Base-by-base conservation (phyloP, 176 grass and related monocot species). In the Eragrostis nindensis region DNA sequence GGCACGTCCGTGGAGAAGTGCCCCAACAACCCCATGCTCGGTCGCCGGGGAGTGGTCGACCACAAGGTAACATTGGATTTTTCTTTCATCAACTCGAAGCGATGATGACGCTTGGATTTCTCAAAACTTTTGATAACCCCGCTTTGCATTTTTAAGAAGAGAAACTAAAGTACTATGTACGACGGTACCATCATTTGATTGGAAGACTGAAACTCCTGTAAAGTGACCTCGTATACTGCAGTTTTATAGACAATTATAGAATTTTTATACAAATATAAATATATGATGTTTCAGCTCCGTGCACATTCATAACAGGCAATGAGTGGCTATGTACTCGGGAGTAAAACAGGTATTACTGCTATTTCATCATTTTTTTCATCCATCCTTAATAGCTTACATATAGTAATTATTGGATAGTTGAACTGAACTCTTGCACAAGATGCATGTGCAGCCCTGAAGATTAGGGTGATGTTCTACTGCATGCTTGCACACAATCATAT, bases 1-100 rank as follows among this genome's bases (percentile, higher is more conserved):
- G 94, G 94, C n/a, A 53, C 85, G 50, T 72, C 91, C 19, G 89
- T 84, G 59, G 94, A 97, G 44, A 94, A 86, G 68, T 83, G 82
- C 82, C 94, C 89, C 13, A 32, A 84, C 62, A 97, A 89, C 26
- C 74, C 26, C n/a, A 97, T 97, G 94, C 89, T 97, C 2, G 91
- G 94, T 13, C 85, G 26, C 29, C 91, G 91, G 27, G 43, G 54
- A 29, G 49, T 90, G 21, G 81, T 90, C 8, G 91, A 94, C 57
- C 75, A 90, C 75, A 90, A 90, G 85, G 91, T 89, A 38, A 62
- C 32, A 36, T 36, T 36, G 32, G 32, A 36, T 36, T 36, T 36
- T 36, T 36, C 32, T 36, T 47, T 4, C 15, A 19, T 84, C 29
- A 25, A 21, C 17, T 59, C 25, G 24, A 18, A 40, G 32, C 22